Evolutionary conservation across 495 filamentous ascomycete species (phyloP).

Genomic region (Neurospora terricola): DNA sequence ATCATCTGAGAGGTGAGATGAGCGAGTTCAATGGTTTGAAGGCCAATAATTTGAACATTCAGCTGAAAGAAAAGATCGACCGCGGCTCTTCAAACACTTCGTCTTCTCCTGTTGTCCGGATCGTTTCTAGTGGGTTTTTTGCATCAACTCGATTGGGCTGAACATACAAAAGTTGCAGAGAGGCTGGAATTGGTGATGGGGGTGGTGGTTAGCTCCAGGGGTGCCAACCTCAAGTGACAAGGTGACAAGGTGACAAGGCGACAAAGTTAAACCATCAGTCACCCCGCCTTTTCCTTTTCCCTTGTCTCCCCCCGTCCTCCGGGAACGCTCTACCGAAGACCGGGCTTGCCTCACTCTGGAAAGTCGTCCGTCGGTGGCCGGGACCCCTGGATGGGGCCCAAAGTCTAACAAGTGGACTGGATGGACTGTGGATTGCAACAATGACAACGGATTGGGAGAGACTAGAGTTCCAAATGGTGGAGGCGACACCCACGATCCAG

Average conservation of each 20-base stretch:
- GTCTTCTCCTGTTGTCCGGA: neutral
- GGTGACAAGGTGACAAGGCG: neutral
- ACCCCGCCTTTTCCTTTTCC: neutral
- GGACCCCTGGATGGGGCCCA: neutral
- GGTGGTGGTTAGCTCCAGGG: neutral
- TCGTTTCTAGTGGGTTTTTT: neutral
- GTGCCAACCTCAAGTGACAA: neutral
- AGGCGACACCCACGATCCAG: neutral
- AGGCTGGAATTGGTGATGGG: neutral
- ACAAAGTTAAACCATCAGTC: neutral
- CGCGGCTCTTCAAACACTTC: neutral
- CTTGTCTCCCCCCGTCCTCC: neutral
- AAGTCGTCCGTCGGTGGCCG: neutral
- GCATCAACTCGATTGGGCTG: neutral
- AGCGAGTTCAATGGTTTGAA: neutral
- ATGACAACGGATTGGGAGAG: neutral
- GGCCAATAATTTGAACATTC: neutral
- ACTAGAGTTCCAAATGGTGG: neutral
- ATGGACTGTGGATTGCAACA: neutral
- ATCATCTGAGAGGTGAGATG: neutral
- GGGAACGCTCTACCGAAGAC: neutral
- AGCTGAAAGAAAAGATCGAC: neutral
- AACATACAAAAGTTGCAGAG: neutral
- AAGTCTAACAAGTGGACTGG: neutral
- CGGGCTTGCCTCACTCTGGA: neutral